A percentile compares a stretch with the other conserved stretches of the same genome.
Conservation (phyloP, 768 basidiomycete genomes). For the Trametes cubensis region DNA sequence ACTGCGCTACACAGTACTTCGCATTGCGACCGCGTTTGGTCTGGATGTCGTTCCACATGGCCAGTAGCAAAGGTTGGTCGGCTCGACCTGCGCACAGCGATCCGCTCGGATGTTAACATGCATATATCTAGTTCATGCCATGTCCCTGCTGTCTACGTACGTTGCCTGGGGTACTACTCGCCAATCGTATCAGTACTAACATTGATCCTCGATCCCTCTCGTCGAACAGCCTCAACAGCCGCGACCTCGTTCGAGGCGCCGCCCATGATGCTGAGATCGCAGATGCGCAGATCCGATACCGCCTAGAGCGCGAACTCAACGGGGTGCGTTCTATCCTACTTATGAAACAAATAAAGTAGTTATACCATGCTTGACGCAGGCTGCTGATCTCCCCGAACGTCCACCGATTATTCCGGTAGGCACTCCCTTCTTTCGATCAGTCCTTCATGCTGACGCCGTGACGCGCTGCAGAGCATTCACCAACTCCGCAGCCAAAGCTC, state of each 20-base stretch:
- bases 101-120: neutral
- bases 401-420: conserved; percentile 22
- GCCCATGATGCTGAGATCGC: conserved; percentile 16
- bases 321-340: neutral
- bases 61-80: conserved; percentile 19
- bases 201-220: neutral
- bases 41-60: conserved; percentile 20
- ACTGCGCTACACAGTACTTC: conserved; percentile 8
- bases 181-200: neutral
- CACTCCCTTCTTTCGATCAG: neutral
- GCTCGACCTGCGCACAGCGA: neutral
- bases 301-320: conserved; percentile 11
- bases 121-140: conserved; percentile 1
- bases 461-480: conserved; percentile 10
- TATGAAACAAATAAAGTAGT: neutral
- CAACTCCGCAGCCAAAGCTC: conserved; percentile 17
- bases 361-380: neutral
- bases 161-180: neutral
- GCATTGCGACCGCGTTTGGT: conserved; percentile 5
- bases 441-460: no score
- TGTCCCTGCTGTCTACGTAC: conserved; percentile 18
- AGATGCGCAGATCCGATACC: conserved; percentile 19
- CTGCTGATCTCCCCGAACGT: conserved; percentile 4
- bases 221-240: conserved; percentile 9
- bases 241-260: conserved; percentile 4